These are phyloP conservation scores for Syzygium malaccense DNA, from an alignment of 441 rosid genomes.

Conservation along the genomic window DNA sequence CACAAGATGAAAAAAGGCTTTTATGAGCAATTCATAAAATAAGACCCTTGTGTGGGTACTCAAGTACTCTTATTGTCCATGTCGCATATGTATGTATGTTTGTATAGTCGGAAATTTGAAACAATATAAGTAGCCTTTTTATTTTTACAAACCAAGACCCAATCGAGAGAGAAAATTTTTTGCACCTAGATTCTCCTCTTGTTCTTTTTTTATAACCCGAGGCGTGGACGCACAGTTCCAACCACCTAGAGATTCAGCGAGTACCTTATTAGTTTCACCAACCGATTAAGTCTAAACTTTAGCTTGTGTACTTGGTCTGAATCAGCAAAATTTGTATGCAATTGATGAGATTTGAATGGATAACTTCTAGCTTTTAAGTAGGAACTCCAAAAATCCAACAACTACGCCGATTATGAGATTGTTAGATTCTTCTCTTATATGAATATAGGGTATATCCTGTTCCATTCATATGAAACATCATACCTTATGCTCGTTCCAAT, in stretches of 20 bases:
- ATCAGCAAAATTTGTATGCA: neutral
- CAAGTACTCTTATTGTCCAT: neutral
- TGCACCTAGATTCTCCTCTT: too few species aligned
- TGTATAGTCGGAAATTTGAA: too few species aligned
- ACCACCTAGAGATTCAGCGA: neutral
- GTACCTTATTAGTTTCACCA: neutral
- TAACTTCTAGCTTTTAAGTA: fast-evolving
- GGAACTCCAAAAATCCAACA: fast-evolving
- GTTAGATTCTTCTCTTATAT: neutral
- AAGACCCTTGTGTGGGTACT: neutral
- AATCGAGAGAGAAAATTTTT: too few species aligned
- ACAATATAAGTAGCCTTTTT: too few species aligned
- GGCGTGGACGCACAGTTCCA: neutral
- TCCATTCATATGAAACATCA: neutral
- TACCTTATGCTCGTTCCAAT: neutral
- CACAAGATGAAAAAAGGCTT: too few species aligned
- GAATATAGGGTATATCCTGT: neutral
- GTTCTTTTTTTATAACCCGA: neutral
- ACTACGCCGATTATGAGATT: neutral
- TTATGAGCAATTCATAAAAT: neutral
- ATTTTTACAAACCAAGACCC: too few species aligned
- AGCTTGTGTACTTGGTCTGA: neutral
- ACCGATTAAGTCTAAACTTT: neutral
- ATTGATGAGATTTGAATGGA: fast-evolving
- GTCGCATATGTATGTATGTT: too few species aligned